Conservation (phyloP, 768 basidiomycete genomes). For the Mycena galericulata region DNA sequence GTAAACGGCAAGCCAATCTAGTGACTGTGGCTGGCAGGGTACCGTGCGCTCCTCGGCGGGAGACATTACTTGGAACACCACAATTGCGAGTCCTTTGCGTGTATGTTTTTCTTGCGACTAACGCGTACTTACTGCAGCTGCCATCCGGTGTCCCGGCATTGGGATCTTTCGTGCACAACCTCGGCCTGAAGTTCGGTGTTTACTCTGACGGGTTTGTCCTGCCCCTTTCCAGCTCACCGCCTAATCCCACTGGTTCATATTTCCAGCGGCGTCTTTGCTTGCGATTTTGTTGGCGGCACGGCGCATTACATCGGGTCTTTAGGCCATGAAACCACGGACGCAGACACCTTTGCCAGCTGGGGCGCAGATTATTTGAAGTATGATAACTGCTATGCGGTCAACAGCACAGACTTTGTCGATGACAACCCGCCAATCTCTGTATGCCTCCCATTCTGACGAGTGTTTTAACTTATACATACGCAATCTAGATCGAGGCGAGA, state of each 20-base stretch:
- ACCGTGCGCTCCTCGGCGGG: constrained; percentile 53
- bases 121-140: constrained; percentile 30
- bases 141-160: constrained; percentile 55
- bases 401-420: constrained; percentile 58
- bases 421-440: constrained; percentile 57
- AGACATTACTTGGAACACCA: constrained; percentile 58
- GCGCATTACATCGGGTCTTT: constrained; percentile 59
- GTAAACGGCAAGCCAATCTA: constrained; percentile 31
- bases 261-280: constrained; percentile 58
- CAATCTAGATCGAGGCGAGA: constrained; percentile 50
- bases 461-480: constrained; percentile 4
- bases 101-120: neutral
- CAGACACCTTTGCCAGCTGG: constrained; percentile 60
- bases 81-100: constrained; percentile 28
- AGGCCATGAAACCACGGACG: constrained; percentile 60
- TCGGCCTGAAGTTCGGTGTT: constrained; percentile 68
- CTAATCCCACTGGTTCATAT: neutral
- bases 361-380: constrained; percentile 62
- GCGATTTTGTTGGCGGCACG: constrained; percentile 58
- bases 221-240: neutral
- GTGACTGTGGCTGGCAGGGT: constrained; percentile 66
- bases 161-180: constrained; percentile 50
- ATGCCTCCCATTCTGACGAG: neutral
- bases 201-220: constrained; percentile 50
- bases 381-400: constrained; percentile 64